Evolutionary conservation across 352 stramenopile genomes (phyloP), one percentile per base, ranked within the genome.

Genomic region (Phytophthora vignae): DNA sequence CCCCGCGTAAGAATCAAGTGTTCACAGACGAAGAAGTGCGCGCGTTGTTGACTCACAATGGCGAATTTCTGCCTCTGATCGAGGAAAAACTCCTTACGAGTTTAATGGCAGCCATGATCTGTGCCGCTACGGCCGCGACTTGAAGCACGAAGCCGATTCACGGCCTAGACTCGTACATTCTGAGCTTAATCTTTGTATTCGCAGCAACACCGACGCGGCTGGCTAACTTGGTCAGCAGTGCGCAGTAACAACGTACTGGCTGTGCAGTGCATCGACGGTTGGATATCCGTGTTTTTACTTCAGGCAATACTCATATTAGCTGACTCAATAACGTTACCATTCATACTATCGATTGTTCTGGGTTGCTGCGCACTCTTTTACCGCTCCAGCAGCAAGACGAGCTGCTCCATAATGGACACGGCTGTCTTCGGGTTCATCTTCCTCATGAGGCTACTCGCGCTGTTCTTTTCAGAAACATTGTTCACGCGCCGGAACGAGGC

Each of bases 401-500:
- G 63, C 55, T 91, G 76, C 48, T 71, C 64, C 67, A 90, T 79
- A 44, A 91, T 79, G 2, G 77, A 69, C 4, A 90, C 75, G 14
- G 81, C 86, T 17, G 76, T 82, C 71, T 90, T 91, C 19, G 86
- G 86, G 75, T 90, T 87, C 75, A 92, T 85, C 67, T 89, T 90
- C 62, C 74, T 76, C 80, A 88, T 82, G 21, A 92, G 67, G 36
- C 79, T 90, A 49, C 57, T 79, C 6, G 63, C 40, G 11, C 29
- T 67, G 25, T 38, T 69, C 44, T 70, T 84, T 14, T 79, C 68
- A 19, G 78, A 77, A 4, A 72, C 58, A 44, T 70, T 46, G 36
- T 67, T 69, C 29, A 71, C 49, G 9, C 62, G 66, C 21, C 74
- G 53, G 56, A 79, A 81, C 31, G 76, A 73, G 29, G 81, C 67